Evolutionary conservation across 2,329 filamentous ascomycete species (phyloP).

Genomic region (Colletotrichum sp.): DNA sequence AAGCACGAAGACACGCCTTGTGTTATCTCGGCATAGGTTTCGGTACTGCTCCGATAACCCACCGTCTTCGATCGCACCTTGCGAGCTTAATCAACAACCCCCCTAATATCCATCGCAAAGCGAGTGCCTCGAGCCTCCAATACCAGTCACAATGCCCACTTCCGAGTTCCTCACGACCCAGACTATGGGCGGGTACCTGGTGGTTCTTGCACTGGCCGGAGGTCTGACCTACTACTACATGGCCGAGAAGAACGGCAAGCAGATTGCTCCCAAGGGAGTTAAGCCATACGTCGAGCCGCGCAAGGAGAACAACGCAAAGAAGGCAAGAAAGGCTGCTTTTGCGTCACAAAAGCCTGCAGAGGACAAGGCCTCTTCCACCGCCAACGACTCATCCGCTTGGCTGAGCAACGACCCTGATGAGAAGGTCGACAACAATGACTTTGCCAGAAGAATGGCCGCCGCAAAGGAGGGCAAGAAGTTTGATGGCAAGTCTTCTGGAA

Average conservation of each 20-base stretch:
- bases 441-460: conserved; percentile 75
- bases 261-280: conserved; percentile 28
- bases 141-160: conserved; percentile 23
- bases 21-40: neutral
- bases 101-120: neutral
- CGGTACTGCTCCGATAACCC: conserved; percentile 1
- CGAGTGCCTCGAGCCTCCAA: neutral
- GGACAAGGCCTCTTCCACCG: conserved; percentile 31
- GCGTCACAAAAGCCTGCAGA: conserved; percentile 38
- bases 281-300: conserved; percentile 34
- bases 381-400: conserved; percentile 30
- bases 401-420: conserved; percentile 52
- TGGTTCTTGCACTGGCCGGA: conserved; percentile 19
- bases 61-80: neutral
- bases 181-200: conserved; percentile 20
- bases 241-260: conserved; percentile 30
- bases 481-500: conserved; percentile 54
- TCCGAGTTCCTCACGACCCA: conserved; percentile 20
- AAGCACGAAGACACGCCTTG: neutral
- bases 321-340: conserved; percentile 49
- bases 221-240: conserved; percentile 19
- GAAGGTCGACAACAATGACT: conserved; percentile 73
- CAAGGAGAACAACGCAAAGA: conserved; percentile 50
- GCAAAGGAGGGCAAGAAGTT: conserved; percentile 73
- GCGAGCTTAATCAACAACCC: neutral